Evolutionary conservation across 2,329 filamentous ascomycete genomes (phyloP).

Genomic region (Pyricularia sp.): DNA sequence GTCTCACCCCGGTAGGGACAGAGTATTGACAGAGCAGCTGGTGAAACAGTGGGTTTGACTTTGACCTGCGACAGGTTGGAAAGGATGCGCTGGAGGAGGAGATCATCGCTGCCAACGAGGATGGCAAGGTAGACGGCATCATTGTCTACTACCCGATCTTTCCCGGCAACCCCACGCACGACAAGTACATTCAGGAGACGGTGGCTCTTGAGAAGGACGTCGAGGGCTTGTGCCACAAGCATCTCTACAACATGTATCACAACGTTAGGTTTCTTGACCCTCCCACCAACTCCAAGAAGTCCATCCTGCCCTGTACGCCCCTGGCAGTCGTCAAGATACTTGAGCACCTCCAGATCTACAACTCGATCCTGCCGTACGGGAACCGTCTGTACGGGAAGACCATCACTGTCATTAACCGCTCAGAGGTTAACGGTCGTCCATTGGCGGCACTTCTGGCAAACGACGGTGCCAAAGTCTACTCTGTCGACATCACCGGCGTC

Average conservation of each 20-base stretch:
- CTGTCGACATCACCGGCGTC: conserved; percentile 83
- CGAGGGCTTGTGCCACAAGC: conserved; percentile 85
- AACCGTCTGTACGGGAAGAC: conserved; percentile 90
- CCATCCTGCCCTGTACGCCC: conserved; percentile 89
- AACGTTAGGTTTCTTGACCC: conserved; percentile 91
- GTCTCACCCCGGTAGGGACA: not conserved
- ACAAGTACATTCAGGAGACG: conserved; percentile 93
- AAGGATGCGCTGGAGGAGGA: conserved; percentile 87
- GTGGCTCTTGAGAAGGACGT: conserved; percentile 88
- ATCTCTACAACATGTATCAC: conserved; percentile 99
- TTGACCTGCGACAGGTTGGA: conserved; percentile 73
- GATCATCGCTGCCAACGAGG: conserved; percentile 75
- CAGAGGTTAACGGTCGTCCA: conserved; percentile 89
- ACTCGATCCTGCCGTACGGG: conserved; percentile 83
- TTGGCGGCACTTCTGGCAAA: conserved; percentile 90
- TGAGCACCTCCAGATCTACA: conserved; percentile 93
- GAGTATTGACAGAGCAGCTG: conserved; percentile 6
- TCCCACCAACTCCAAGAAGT: conserved; percentile 70
- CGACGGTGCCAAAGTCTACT: conserved; percentile 92
- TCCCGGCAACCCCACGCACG: conserved; percentile 66
- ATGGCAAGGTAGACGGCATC: conserved; percentile 71
- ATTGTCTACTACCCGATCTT: conserved; percentile 99
- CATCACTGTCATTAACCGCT: conserved; percentile 92
- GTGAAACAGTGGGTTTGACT: conserved; percentile 67
- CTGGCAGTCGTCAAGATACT: conserved; percentile 95